phyloP scores from a whole-genome alignment of 345 rosid genomes.

The Eucalyptus sp. region DNA sequence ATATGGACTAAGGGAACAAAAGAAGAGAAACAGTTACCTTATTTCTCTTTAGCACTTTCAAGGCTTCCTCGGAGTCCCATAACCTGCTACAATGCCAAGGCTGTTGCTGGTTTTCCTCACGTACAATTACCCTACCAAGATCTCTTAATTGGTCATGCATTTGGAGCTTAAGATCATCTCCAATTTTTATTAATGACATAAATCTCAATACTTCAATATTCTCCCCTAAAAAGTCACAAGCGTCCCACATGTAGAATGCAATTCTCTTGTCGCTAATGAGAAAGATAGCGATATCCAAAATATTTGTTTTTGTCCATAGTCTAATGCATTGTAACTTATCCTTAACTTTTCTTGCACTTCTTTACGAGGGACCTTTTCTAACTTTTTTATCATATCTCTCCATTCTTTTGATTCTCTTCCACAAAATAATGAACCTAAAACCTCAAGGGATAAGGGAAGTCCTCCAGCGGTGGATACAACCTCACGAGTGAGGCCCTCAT shows the following conservation, averaged over 20 bases:
- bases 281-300: background rate
- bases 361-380: rapidly evolving
- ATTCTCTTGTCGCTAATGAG: no score
- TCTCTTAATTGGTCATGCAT: background rate
- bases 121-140: background rate
- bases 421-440: background rate
- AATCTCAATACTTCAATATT: background rate
- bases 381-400: background rate
- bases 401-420: rapidly evolving
- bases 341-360: background rate
- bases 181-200: background rate
- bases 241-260: background rate
- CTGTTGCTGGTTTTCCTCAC: background rate
- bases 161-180: no score
- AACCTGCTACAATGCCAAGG: background rate
- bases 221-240: background rate
- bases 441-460: background rate
- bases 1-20: no score
- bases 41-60: rapidly evolving
- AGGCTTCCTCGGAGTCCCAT: background rate
- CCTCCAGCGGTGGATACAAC: background rate
- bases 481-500: background rate
- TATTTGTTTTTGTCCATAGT: background rate
- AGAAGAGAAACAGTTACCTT: background rate
- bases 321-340: background rate